A percentile compares a stretch with the other conserved stretches of the same genome.
These are phyloP conservation scores for Ensete ventricosum DNA, from an alignment of 176 grass and related monocot species.

Conservation along the genomic window DNA sequence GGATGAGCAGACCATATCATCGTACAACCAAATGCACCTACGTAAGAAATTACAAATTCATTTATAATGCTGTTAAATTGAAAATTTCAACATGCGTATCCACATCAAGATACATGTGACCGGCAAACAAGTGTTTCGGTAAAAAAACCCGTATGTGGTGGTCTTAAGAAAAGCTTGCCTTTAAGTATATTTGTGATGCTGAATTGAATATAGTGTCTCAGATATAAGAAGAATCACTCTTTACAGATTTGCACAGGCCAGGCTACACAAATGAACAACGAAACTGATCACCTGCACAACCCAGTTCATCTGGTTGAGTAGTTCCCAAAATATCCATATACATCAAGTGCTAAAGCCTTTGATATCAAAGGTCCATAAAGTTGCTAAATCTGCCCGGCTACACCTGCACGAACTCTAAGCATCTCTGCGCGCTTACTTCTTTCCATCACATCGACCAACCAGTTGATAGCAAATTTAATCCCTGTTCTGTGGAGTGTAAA, in stretches of 20 bases:
- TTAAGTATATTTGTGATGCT: neutral
- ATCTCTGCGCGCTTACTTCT: conserved; percentile 67
- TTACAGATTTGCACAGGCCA: neutral
- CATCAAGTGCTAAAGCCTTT: neutral
- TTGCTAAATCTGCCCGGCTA: neutral
- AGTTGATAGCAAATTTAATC: conserved; percentile 75
- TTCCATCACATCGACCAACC: conserved; percentile 76
- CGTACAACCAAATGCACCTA: too few relatives aligned
- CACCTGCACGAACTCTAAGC: conserved; percentile 26
- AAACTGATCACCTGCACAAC: neutral
- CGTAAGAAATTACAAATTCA: too few relatives aligned
- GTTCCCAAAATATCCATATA: neutral
- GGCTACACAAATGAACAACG: neutral
- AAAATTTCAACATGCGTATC: too few relatives aligned
- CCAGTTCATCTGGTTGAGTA: neutral
- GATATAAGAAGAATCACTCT: neutral
- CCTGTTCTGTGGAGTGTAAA: conserved; percentile 46
- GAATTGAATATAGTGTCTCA: conserved; percentile 1
- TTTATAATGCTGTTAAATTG: too few relatives aligned
- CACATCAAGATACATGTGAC: too few relatives aligned
- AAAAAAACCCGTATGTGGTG: too few relatives aligned
- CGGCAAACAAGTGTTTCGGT: too few relatives aligned
- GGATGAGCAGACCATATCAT: too few relatives aligned
- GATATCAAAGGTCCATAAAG: neutral
- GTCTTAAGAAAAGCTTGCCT: neutral